phyloP scores from a whole-genome alignment of 257 asterid genomes.

The Haberlea rhodopensis region DNA sequence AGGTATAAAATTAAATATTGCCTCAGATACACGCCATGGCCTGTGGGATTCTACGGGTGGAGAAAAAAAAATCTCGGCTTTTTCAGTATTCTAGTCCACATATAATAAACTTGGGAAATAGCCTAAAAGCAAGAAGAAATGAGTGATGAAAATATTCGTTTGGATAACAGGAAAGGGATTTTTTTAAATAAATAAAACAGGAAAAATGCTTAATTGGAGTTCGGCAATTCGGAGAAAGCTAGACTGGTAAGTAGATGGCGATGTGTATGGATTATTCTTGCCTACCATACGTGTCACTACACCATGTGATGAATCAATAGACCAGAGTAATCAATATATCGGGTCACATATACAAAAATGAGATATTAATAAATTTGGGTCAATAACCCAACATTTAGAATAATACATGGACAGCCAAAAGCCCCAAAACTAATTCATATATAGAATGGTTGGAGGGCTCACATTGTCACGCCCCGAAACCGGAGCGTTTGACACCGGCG shows the following conservation, averaged over 20 bases:
- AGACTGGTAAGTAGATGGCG: slow-evolving; percentile 36
- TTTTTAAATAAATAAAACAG: background rate
- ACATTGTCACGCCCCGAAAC: too few species aligned
- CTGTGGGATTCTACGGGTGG: slow-evolving; percentile 26
- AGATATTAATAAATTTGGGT: too few species aligned
- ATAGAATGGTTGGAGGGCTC: too few species aligned
- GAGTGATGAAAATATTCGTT: slow-evolving; percentile 6
- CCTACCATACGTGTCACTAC: too few species aligned
- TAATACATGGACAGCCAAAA: too few species aligned
- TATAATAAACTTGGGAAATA: slow-evolving; percentile 20
- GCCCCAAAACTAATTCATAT: too few species aligned
- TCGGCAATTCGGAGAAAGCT: slow-evolving; percentile 12
- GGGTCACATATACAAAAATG: too few species aligned
- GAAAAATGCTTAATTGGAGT: slow-evolving; percentile 25
- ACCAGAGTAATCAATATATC: too few species aligned
- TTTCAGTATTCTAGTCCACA: slow-evolving; percentile 28
- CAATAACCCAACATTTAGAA: too few species aligned
- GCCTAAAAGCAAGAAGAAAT: slow-evolving; percentile 16
- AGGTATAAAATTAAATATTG: slow-evolving; percentile 22
- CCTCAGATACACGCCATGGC: slow-evolving; percentile 49
- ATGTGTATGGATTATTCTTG: too few species aligned
- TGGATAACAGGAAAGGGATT: background rate
- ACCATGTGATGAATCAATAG: too few species aligned
- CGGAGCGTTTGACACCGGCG: too few species aligned
- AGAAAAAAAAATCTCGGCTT: slow-evolving; percentile 21